phyloP scores from a whole-genome alignment of 1,139 yeast species.

The Kurtzmaniella natalensis region DNA sequence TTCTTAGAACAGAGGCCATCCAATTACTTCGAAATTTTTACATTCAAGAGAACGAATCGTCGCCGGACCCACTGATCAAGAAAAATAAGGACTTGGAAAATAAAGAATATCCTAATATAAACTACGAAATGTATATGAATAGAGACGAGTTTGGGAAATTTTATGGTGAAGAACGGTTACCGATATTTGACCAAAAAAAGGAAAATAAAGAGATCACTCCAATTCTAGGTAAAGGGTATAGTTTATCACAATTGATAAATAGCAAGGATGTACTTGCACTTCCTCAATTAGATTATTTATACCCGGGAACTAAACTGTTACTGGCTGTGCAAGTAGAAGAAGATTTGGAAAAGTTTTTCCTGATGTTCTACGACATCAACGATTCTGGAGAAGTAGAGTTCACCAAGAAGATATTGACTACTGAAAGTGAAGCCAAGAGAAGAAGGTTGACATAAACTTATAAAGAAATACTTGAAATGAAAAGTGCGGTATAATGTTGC shows the following conservation, averaged over 20 bases:
- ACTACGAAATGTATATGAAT: slow-evolving; percentile 16
- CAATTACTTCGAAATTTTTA: slow-evolving; percentile 77
- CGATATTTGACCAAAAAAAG: background rate
- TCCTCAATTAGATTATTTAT: slow-evolving; percentile 19
- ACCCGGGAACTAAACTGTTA: slow-evolving; percentile 8
- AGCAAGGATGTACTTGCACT: slow-evolving; percentile 15
- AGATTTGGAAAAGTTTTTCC: slow-evolving; percentile 23
- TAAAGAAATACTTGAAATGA: too few species aligned
- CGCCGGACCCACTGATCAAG: slow-evolving; percentile 77
- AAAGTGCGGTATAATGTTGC: background rate
- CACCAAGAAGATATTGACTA: slow-evolving; percentile 8
- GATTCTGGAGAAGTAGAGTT: slow-evolving; percentile 24
- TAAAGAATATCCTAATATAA: slow-evolving; percentile 54
- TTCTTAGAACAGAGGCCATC: slow-evolving; percentile 77
- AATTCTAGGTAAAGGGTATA: slow-evolving; percentile 20
- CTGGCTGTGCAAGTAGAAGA: slow-evolving; percentile 8
- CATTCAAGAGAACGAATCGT: slow-evolving; percentile 75
- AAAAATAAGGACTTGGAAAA: slow-evolving; percentile 70
- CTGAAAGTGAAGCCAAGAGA: background rate
- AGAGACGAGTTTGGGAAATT: slow-evolving; percentile 21
- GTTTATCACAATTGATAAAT: slow-evolving; percentile 18
- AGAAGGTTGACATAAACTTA: background rate
- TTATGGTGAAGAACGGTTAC: slow-evolving; percentile 24
- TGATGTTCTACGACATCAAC: slow-evolving; percentile 27
- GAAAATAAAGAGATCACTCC: slow-evolving; percentile 30